Evolutionary conservation across 1,139 yeast genomes (phyloP).

Genomic region (Saccharomyces pastorianus): DNA sequence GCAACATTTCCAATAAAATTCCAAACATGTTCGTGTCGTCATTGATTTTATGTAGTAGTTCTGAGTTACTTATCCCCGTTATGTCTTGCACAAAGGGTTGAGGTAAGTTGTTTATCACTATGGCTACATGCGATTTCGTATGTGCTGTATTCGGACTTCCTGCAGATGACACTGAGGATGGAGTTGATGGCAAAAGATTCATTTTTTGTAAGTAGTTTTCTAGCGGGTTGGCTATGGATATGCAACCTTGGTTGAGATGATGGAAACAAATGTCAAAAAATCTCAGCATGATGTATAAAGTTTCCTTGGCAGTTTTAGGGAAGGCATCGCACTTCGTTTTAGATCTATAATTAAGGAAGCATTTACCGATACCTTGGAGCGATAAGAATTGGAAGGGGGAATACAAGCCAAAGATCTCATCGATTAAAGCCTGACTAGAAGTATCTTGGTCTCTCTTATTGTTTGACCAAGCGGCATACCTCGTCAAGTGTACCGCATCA

Average conservation of each 20-base stretch:
- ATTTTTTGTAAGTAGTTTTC: constrained; percentile 17
- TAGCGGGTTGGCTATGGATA: constrained; percentile 23
- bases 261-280: constrained; percentile 27
- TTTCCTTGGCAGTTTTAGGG: constrained; percentile 17
- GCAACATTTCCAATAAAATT: constrained; percentile 17
- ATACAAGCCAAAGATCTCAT: constrained; percentile 27
- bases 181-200: constrained; percentile 9
- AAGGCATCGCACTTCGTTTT: constrained; percentile 9
- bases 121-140: constrained; percentile 10
- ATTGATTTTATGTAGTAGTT: constrained; percentile 12
- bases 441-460: constrained; percentile 6
- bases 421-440: constrained; percentile 21
- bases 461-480: constrained; percentile 18
- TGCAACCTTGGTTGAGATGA: constrained; percentile 18
- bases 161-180: constrained; percentile 9
- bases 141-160: constrained; percentile 11
- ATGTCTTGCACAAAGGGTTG: constrained; percentile 19
- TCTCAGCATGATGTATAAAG: constrained; percentile 25
- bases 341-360: constrained; percentile 8
- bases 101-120: constrained; percentile 18
- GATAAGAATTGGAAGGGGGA: constrained; percentile 25
- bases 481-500: constrained; percentile 19
- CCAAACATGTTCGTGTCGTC: constrained; percentile 21
- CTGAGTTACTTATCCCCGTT: constrained; percentile 14
- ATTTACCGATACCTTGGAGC: constrained; percentile 25